A percentile compares a stretch with the other conserved stretches of the same genome.
These are phyloP conservation scores for Craterostigma plantagineum DNA, from an alignment of 257 asterid species.

Conservation along the genomic window DNA sequence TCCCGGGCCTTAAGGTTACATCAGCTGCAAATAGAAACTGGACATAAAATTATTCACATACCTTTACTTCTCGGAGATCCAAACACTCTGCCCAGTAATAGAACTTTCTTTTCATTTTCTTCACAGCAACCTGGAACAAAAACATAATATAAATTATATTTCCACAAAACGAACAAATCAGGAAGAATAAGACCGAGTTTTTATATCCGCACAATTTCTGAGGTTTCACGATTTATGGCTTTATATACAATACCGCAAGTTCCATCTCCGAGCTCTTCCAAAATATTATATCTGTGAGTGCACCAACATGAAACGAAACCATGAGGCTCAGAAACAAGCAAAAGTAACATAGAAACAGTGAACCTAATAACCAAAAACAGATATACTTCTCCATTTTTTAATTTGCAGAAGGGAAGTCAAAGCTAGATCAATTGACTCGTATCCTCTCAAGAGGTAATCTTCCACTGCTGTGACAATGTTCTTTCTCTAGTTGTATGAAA, in stretches of 20 bases:
- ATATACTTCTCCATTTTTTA: conserved; percentile 62
- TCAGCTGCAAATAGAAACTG: not conserved
- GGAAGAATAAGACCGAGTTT: not conserved
- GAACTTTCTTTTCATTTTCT: conserved; percentile 85
- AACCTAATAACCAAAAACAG: not conserved
- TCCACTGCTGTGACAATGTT: conserved; percentile 50
- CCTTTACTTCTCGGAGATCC: conserved; percentile 86
- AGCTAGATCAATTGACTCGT: conserved; percentile 34
- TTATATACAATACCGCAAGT: conserved; percentile 82
- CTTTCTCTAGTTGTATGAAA: conserved; percentile 30
- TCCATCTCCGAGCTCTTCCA: conserved; percentile 88
- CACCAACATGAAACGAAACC: conserved; percentile 10
- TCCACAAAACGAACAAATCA: not conserved
- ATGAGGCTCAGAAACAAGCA: conserved; percentile 6
- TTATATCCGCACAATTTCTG: conserved; percentile 55
- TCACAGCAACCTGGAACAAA: conserved; percentile 68
- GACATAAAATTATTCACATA: conserved; percentile 8
- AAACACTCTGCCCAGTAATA: conserved; percentile 82
- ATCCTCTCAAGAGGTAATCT: conserved; percentile 45
- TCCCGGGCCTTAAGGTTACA: conserved; percentile 1
- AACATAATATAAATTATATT: not conserved
- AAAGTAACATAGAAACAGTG: not conserved
- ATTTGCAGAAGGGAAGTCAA: conserved; percentile 16
- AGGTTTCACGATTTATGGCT: conserved; percentile 60
- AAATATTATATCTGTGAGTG: conserved; percentile 49